Evolutionary conservation across 345 rosid species (phyloP).

Genomic region (Hevea brasiliensis): DNA sequence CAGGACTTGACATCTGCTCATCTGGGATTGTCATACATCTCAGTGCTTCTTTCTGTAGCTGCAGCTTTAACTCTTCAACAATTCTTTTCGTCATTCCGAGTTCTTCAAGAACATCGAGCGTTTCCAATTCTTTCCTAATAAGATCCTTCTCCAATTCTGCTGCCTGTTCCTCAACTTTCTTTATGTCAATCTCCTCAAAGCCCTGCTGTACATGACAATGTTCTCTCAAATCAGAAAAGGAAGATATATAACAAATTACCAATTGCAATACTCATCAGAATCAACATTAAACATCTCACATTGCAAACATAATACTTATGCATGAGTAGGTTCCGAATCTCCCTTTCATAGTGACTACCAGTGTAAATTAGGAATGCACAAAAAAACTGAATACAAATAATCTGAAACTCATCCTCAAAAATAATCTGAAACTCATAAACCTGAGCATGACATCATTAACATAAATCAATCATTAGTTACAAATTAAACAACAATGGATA

Average conservation of each 20-base stretch:
- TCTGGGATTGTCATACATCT: conserved; percentile 55
- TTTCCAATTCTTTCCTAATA: conserved; percentile 85
- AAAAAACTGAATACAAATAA: not conserved
- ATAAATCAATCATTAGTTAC: not conserved
- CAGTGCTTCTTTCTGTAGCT: conserved; percentile 73
- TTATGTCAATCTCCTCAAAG: conserved; percentile 66
- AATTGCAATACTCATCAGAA: not conserved
- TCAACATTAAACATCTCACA: not conserved
- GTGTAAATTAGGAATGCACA: too few species aligned
- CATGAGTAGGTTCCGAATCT: too few species aligned
- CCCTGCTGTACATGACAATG: conserved; percentile 36
- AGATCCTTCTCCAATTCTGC: conserved; percentile 88
- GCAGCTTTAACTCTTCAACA: conserved; percentile 84
- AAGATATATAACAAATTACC: not conserved
- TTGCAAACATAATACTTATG: too few species aligned
- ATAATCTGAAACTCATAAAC: too few species aligned
- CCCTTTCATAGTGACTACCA: too few species aligned
- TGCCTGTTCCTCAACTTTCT: conserved; percentile 88
- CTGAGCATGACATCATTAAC: too few species aligned
- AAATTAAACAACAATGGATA: not conserved
- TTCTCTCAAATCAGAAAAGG: not conserved
- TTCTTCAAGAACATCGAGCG: conserved; percentile 90
- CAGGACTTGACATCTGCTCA: conserved; percentile 37
- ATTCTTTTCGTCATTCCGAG: conserved; percentile 78
- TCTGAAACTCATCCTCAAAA: not conserved